Evolutionary conservation across 495 filamentous ascomycete species (phyloP).

Genomic region (Tuber umbilicatum): DNA sequence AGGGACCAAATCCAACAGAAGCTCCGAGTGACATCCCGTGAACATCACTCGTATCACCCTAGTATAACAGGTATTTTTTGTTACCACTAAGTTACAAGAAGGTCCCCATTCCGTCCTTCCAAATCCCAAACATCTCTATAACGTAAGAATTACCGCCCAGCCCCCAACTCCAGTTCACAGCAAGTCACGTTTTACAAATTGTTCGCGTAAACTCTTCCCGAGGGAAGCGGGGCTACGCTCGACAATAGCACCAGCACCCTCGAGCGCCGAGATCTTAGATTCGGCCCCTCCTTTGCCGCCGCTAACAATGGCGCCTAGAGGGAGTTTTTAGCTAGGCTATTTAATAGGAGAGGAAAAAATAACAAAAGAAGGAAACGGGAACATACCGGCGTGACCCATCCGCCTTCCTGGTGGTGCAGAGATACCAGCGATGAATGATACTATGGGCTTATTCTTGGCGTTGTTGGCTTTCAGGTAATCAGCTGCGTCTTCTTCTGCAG

Average conservation of each 20-base stretch:
- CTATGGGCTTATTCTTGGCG: slow-evolving; percentile 86
- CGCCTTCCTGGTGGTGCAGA: slow-evolving; percentile 89
- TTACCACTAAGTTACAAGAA: not conserved
- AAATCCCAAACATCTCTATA: slow-evolving; percentile 1
- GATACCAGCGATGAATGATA: slow-evolving; percentile 98
- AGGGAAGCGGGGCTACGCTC: slow-evolving; percentile 88
- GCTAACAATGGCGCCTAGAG: slow-evolving; percentile 75
- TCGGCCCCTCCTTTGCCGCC: slow-evolving; percentile 96
- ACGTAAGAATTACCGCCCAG: slow-evolving; percentile 4
- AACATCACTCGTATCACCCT: not conserved
- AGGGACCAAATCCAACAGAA: not conserved
- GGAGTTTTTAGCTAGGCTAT: slow-evolving; percentile 17
- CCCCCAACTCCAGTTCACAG: slow-evolving; percentile 53
- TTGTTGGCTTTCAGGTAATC: slow-evolving; percentile 92
- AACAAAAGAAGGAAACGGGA: not conserved
- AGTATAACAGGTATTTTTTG: not conserved
- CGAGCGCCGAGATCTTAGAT: slow-evolving; percentile 92
- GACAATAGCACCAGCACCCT: slow-evolving; percentile 88
- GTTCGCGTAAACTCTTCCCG: slow-evolving; percentile 83
- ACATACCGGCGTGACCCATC: slow-evolving; percentile 87
- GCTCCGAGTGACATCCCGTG: not conserved
- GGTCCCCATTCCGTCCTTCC: not conserved
- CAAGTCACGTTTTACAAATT: slow-evolving; percentile 94
- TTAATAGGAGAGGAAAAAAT: not conserved
- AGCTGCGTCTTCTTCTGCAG: slow-evolving; percentile 93